Percentiles rank a stretch among this genome's conserved stretches.
These are phyloP conservation scores for Auriscalpium vulgare DNA, from an alignment of 768 basidiomycete species.

Conservation along the genomic window DNA sequence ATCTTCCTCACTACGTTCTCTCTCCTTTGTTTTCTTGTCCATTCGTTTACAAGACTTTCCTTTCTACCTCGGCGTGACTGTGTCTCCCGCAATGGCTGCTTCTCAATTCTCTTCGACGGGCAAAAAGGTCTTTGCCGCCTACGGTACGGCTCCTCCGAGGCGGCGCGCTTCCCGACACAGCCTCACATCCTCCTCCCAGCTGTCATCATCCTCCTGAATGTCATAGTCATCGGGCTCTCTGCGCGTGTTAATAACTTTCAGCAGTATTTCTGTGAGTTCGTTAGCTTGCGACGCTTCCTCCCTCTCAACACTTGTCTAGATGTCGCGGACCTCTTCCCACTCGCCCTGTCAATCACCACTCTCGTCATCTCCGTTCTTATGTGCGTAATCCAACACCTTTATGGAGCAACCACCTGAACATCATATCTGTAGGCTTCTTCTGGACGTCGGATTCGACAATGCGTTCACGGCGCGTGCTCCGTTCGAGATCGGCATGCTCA, in stretches of 20 bases:
- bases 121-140: conserved; percentile 1
- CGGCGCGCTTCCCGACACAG: neutral
- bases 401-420: too few relatives aligned
- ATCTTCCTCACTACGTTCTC: neutral
- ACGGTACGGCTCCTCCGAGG: neutral
- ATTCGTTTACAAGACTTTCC: neutral
- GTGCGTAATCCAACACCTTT: conserved; percentile 24
- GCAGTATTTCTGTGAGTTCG: conserved; percentile 49
- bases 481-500: conserved; percentile 39
- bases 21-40: neutral
- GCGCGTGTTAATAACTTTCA: conserved; percentile 48
- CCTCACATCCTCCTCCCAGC: conserved; percentile 20
- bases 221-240: conserved; percentile 45
- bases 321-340: conserved; percentile 53
- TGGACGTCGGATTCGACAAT: conserved; percentile 35
- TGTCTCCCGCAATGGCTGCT: neutral
- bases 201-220: conserved; percentile 36
- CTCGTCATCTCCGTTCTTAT: conserved; percentile 33
- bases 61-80: neutral
- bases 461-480: conserved; percentile 39
- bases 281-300: neutral
- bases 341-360: conserved; percentile 48
- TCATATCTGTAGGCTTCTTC: conserved; percentile 26
- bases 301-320: conserved; percentile 24
- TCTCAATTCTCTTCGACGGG: neutral